These are phyloP conservation scores for Volvox carteri DNA, from an alignment of 163 green algal genomes.

Conservation along the genomic window DNA sequence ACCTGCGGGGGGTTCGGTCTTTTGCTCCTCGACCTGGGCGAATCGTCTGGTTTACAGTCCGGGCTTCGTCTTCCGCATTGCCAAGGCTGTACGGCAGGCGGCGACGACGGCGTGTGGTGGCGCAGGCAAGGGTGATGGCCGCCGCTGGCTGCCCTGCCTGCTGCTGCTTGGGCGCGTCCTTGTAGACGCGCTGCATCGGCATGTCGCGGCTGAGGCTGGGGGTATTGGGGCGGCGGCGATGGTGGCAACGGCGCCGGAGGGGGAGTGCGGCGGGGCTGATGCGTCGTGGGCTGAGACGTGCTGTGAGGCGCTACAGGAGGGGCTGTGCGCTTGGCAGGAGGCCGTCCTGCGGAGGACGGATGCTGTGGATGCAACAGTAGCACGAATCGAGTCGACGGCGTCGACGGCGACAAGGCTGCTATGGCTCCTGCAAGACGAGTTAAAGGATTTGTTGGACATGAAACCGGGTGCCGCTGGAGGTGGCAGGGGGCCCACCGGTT, in stretches of 20 bases:
- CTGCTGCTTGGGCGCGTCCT: background rate
- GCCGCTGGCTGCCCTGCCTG: conserved; percentile 33
- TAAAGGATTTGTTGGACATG: conserved; percentile 7
- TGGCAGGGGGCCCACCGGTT: background rate
- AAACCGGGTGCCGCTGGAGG: background rate
- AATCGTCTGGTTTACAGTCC: background rate
- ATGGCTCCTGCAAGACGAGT: background rate
- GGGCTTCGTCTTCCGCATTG: background rate
- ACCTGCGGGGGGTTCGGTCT: no score
- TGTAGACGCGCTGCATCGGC: background rate
- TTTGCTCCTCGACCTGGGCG: background rate
- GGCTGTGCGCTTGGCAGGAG: conserved; percentile 30
- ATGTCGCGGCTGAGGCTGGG: no score
- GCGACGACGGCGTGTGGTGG: background rate
- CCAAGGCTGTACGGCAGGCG: background rate
- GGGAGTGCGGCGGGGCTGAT: background rate
- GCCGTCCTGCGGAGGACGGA: background rate
- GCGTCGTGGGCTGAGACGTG: background rate
- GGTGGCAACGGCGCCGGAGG: background rate
- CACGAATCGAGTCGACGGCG: background rate
- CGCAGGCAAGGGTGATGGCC: background rate
- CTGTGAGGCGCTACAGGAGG: conserved; percentile 40
- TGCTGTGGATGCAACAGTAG: background rate
- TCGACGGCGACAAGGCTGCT: background rate
- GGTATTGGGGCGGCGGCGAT: no score